These are phyloP conservation scores for Hemileccinum rubropunctum DNA, from an alignment of 768 basidiomycete species.

Conservation along the genomic window DNA sequence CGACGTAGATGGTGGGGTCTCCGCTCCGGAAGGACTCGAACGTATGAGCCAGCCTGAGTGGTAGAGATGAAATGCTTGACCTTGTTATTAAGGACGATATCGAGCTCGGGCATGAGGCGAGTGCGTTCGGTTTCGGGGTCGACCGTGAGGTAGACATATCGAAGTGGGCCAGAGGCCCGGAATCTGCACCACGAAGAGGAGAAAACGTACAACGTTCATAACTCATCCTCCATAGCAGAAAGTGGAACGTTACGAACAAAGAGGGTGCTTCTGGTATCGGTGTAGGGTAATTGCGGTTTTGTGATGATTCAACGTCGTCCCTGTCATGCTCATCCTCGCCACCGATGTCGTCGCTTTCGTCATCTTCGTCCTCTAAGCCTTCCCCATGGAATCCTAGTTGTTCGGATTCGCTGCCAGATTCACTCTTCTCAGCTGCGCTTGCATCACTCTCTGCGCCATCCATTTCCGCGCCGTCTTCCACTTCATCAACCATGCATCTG, in stretches of 20 bases:
- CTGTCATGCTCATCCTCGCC: conserved; percentile 13
- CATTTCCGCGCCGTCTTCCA: conserved; percentile 35
- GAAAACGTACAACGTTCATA: conserved; percentile 69
- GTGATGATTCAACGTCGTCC: conserved; percentile 44
- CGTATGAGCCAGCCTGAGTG: no score
- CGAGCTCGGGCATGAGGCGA: no score
- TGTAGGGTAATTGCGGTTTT: conserved; percentile 72
- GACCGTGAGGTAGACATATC: conserved; percentile 89
- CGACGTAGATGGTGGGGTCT: no score
- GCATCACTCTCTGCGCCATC: no score
- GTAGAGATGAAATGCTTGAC: no score
- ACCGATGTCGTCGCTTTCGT: conserved; percentile 27
- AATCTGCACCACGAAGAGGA: conserved; percentile 45
- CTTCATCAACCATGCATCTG: conserved; percentile 27
- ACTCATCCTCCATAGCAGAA: conserved; percentile 90
- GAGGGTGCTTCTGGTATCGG: conserved; percentile 86
- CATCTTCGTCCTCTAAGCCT: conserved; percentile 29
- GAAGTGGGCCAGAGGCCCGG: conserved; percentile 88
- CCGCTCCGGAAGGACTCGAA: no score
- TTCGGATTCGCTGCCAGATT: conserved; percentile 39
- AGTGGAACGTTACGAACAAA: conserved; percentile 95
- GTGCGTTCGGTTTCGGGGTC: conserved; percentile 78
- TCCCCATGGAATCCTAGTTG: conserved; percentile 46
- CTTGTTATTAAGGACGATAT: no score
- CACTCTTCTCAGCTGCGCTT: conserved; percentile 26